Evolutionary conservation across 163 green algal genomes (phyloP), one percentile per base, ranked within the genome.

Genomic region (Scenedesmus sp.): DNA sequence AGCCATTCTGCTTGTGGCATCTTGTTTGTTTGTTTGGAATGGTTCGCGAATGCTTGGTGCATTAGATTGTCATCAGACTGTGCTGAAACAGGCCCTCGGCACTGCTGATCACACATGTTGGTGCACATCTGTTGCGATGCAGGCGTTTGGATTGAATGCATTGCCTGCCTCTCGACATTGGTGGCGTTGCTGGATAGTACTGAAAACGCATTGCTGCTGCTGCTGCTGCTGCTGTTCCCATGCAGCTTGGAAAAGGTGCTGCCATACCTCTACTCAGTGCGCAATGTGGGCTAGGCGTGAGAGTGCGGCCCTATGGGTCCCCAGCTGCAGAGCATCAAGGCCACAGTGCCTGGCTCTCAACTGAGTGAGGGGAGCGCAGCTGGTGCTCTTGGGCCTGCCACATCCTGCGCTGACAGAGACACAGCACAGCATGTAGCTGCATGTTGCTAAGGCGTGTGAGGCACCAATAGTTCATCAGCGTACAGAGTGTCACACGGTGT

Each of bases 201-300:
- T 79, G 12, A 26, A 9, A 79, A n/a, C 4, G 59, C 10, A 64
- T 64, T 9, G 7, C 10, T 76, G 66, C 66, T 76, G 66, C 66
- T 76, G 66, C 66, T 76, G 66, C 16, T 26, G 16, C 66, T 46
- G 34, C 34, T 46, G 34, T 46, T 46, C 34, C 16, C 5, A 3
- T 76, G 66, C 66, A 76, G 66, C 26, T 76, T 76, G 66, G 66
- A 76, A 18, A 76, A 76, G 66, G 66, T 76, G 66, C 66, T 76
- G n/a, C 66, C 66, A 76, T 76, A 76, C 66, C n/a, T 76, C 15
- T 76, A 76, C 66, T 76, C 66, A 76, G 66, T 76, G 66, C 66
- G 66, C 66, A 26, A 26, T 26, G 16, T 5, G 16, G 66, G 66
- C 16, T 76, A 76, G 66, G 3, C 10, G 64, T 18, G 12, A 18